Percentiles rank a stretch among this genome's conserved stretches.
Evolutionary conservation across 805 yeast species (phyloP).

Genomic region (Candida nanaspora): DNA sequence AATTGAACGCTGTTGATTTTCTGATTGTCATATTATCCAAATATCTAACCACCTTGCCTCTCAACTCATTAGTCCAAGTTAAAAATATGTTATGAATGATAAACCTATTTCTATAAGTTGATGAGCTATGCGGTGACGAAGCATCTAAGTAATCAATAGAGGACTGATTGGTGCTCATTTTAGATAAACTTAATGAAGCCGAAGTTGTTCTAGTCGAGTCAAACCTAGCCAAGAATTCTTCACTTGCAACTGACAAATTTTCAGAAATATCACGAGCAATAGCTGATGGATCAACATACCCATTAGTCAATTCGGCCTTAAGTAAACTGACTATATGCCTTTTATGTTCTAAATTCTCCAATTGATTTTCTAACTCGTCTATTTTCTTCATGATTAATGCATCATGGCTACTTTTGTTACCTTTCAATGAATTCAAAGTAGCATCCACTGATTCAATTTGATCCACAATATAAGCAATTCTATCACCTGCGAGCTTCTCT

Average conservation of each 20-base stretch:
- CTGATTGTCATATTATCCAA: slow-evolving; percentile 25
- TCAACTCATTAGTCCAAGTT: slow-evolving; percentile 67
- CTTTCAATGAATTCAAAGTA: slow-evolving; percentile 15
- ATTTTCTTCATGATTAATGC: slow-evolving; percentile 8
- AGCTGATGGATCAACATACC: slow-evolving; percentile 16
- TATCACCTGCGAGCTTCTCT: slow-evolving; percentile 31
- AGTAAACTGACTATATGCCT: slow-evolving; percentile 16
- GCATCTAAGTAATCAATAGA: slow-evolving; percentile 1
- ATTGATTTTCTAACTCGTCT: slow-evolving; percentile 15
- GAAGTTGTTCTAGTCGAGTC: slow-evolving; percentile 6
- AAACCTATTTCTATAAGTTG: slow-evolving; percentile 50
- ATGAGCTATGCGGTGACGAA: slow-evolving; percentile 24
- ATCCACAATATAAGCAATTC: slow-evolving; percentile 32
- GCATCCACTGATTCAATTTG: slow-evolving; percentile 26
- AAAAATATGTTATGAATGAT: slow-evolving; percentile 67
- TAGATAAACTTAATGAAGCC: slow-evolving; percentile 8
- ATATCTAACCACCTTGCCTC: slow-evolving; percentile 58
- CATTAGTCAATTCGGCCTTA: slow-evolving; percentile 17
- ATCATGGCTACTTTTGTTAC: slow-evolving; percentile 1
- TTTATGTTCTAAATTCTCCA: slow-evolving; percentile 26
- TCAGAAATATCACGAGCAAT: slow-evolving; percentile 16
- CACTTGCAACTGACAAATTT: slow-evolving; percentile 13
- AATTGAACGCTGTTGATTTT: slow-evolving; percentile 19
- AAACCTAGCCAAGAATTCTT: neutral
- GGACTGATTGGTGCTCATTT: slow-evolving; percentile 3